Conservation (phyloP, 257 asterid species). For the Capsicum chinense region DNA sequence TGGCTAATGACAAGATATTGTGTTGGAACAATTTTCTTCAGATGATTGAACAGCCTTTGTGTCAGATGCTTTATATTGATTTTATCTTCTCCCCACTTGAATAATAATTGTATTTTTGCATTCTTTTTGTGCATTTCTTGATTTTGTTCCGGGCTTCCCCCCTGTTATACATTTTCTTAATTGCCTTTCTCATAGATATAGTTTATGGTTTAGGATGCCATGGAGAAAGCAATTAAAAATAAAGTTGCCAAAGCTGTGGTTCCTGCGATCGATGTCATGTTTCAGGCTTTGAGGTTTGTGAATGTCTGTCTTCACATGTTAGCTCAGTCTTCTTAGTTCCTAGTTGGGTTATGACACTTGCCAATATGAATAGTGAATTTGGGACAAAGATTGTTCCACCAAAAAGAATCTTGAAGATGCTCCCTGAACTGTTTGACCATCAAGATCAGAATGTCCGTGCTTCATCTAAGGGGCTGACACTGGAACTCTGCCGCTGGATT, state of each 20-base stretch:
- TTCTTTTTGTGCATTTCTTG: conserved; percentile 18
- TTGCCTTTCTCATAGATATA: not conserved
- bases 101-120: not conserved
- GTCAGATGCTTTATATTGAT: not conserved
- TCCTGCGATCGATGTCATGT: conserved; percentile 99
- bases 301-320: conserved; percentile 31
- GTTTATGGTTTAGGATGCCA: conserved; percentile 76
- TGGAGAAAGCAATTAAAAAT: conserved; percentile 98
- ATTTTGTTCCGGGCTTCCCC: not conserved
- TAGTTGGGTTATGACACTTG: conserved; percentile 37
- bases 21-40: not conserved
- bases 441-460: conserved; percentile 99
- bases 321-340: conserved; percentile 20
- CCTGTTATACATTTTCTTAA: not conserved
- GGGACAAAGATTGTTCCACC: conserved; percentile 95
- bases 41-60: not conserved
- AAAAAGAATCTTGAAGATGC: conserved; percentile 97
- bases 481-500: conserved; percentile 99
- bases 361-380: conserved; percentile 76
- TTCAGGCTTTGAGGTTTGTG: conserved; percentile 92
- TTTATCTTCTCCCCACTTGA: conserved; percentile 23
- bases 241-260: conserved; percentile 99
- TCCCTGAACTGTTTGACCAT: conserved; percentile 98
- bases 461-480: conserved; percentile 92
- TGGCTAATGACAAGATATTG: conserved; percentile 9